Evolutionary conservation across 768 basidiomycete species (phyloP).

Genomic region (Tylopilus sp.): DNA sequence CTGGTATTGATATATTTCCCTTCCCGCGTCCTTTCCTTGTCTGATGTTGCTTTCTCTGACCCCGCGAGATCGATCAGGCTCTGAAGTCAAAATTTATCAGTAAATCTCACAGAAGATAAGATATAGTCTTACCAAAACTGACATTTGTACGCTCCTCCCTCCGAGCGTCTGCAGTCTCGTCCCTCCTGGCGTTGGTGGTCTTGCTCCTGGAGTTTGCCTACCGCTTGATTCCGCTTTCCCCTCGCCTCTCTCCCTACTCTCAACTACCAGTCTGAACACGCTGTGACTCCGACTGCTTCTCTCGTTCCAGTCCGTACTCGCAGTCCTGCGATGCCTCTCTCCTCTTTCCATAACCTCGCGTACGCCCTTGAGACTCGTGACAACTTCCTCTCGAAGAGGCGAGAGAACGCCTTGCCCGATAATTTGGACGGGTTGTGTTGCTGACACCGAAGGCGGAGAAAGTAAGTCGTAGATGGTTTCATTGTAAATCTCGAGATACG

Average conservation of each 20-base stretch:
- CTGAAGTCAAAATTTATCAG: constrained; percentile 36
- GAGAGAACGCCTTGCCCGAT: constrained; percentile 68
- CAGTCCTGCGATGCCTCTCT: constrained; percentile 84
- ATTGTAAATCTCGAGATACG: constrained; percentile 98
- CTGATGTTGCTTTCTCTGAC: constrained; percentile 92
- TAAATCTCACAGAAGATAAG: background rate
- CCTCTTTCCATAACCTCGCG: constrained; percentile 82
- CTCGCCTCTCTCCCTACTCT: constrained; percentile 73
- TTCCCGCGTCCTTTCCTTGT: constrained; percentile 93
- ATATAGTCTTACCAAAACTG: constrained; percentile 52
- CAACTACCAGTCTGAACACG: constrained; percentile 90
- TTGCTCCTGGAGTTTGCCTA: constrained; percentile 50
- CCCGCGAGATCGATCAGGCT: constrained; percentile 95
- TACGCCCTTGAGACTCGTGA: constrained; percentile 86
- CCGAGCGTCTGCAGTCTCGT: constrained; percentile 72
- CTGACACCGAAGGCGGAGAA: constrained; percentile 57
- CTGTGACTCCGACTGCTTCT: constrained; percentile 92
- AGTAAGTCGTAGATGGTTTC: constrained; percentile 85
- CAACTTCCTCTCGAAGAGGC: constrained; percentile 87
- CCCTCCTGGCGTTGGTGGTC: constrained; percentile 53
- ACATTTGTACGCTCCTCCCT: constrained; percentile 75
- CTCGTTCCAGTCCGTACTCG: constrained; percentile 99
- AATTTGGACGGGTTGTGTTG: constrained; percentile 63
- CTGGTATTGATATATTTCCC: constrained; percentile 96
- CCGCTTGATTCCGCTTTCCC: constrained; percentile 37